Evolutionary conservation across 345 rosid genomes (phyloP).

Genomic region (Salix caprea): DNA sequence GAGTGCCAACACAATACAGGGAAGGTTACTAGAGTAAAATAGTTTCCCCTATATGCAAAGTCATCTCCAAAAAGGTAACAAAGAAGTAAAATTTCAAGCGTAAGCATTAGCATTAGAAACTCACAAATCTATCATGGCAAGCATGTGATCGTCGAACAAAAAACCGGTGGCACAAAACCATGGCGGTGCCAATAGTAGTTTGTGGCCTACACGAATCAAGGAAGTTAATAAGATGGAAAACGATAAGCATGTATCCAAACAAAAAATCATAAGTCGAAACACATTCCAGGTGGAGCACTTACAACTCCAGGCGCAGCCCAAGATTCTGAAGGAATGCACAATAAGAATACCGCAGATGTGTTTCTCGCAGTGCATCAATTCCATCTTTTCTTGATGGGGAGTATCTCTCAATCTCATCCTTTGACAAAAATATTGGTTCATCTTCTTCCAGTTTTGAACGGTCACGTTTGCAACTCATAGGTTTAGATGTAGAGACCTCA

Average conservation of each 20-base stretch:
- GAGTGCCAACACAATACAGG: background rate
- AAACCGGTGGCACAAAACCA: slow-evolving; percentile 80
- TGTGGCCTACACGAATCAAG: slow-evolving; percentile 52
- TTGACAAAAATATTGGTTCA: slow-evolving; percentile 58
- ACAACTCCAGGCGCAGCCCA: slow-evolving; percentile 66
- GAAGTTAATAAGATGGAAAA: background rate
- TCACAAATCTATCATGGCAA: slow-evolving; percentile 76
- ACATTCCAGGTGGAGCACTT: slow-evolving; percentile 25
- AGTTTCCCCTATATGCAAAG: background rate
- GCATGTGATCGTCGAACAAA: slow-evolving; percentile 79
- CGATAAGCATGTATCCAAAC: background rate
- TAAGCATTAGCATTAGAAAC: slow-evolving; percentile 16
- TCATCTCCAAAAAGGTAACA: background rate
- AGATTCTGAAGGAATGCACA: slow-evolving; percentile 69
- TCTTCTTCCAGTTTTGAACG: slow-evolving; percentile 61
- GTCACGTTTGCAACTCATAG: slow-evolving; percentile 48
- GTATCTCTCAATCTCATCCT: slow-evolving; percentile 65
- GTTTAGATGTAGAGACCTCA: slow-evolving; percentile 39
- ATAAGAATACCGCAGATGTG: slow-evolving; percentile 72
- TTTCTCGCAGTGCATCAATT: slow-evolving; percentile 58
- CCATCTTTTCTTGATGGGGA: slow-evolving; percentile 88
- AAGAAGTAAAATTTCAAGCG: background rate
- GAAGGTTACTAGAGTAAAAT: background rate
- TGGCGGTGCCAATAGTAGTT: slow-evolving; percentile 67
- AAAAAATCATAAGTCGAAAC: background rate